Evolutionary conservation across 2,329 filamentous ascomycete species (phyloP), one percentile per base, ranked within the genome.

Genomic region (Botrytis byssoidea): DNA sequence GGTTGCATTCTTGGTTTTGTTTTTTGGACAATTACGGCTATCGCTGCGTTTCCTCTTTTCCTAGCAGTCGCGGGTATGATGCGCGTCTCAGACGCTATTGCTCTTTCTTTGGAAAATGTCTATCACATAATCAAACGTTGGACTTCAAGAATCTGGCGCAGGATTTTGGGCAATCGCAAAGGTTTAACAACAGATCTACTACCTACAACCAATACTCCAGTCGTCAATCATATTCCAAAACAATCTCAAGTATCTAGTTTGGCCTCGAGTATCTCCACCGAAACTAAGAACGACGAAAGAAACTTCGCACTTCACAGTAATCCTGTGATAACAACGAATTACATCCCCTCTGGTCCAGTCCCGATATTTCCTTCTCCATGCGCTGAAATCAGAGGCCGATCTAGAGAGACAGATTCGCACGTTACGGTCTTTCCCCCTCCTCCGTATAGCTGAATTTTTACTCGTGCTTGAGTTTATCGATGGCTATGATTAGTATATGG

Each of bases 221-320:
- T n/a, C 14, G 1, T 3, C 16, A 18, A 20, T 10, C 1, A 2
- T n/a, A 3, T 44, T 37, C 4, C 46, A 3, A 40, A 51, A 37
- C 7, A 3, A 9, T 29, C 22, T 40, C 22, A 14, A 29, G 2
- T 25, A 40, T 55, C 8, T 16, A 10, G 9, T 29, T 7, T 37
- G 20, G 6, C 6, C 40, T 0, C 22, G 1, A 20, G 0, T 1
- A 2, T 6, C 0, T 2, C 14, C 25, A 40, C 12, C 10, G 9
- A 4, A 0, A 4, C 35, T 14, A 18, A 4, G 0, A 8, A 5
- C 18, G 29, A 29, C 18, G 32, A 40, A 20, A 12, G 14, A n/a
- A 16, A 22, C 4, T 10, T 4, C 9, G 5, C n/a, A 42, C 25
- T 7, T 57, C 35, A 42, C 25, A 9, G 29, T 8, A 14, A 18